These are phyloP conservation scores for Podaxis sp. DNA, from an alignment of 768 basidiomycete species.

Conservation along the genomic window DNA sequence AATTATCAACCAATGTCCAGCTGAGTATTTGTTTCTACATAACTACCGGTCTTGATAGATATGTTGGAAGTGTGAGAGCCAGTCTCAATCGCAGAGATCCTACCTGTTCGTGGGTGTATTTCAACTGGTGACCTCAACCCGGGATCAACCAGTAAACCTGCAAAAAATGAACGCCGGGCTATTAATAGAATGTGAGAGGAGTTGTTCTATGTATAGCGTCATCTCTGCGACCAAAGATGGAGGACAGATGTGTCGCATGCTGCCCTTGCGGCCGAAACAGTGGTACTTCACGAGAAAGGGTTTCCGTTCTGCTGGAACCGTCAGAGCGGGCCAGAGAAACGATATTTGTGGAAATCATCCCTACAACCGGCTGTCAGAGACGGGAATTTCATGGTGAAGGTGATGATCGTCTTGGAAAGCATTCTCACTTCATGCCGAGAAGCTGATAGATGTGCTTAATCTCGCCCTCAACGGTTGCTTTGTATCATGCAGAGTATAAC, in stretches of 20 bases:
- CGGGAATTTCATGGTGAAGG: not conserved
- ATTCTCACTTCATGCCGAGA: too few species aligned
- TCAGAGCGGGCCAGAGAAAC: too few species aligned
- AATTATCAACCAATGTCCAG: constrained; percentile 1
- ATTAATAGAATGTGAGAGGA: constrained; percentile 1
- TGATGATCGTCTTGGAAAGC: not conserved
- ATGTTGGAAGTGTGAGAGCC: not conserved
- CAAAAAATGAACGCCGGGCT: not conserved
- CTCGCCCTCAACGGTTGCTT: not conserved
- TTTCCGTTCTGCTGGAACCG: not conserved
- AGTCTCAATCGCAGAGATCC: not conserved
- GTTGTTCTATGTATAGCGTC: not conserved
- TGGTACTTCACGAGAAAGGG: constrained; percentile 1
- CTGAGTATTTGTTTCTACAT: not conserved
- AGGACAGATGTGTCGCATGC: not conserved
- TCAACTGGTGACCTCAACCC: not conserved
- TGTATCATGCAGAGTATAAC: not conserved
- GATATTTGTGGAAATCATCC: too few species aligned
- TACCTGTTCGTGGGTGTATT: not conserved
- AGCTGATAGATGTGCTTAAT: too few species aligned
- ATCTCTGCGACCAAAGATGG: not conserved
- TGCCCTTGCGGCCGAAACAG: not conserved
- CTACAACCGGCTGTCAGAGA: too few species aligned
- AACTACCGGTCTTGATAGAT: not conserved
- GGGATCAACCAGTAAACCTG: not conserved